Percentiles rank a stretch among this genome's conserved stretches.
Conservation (phyloP, 2,329 filamentous ascomycete species). For the Fusarium devonianum region DNA sequence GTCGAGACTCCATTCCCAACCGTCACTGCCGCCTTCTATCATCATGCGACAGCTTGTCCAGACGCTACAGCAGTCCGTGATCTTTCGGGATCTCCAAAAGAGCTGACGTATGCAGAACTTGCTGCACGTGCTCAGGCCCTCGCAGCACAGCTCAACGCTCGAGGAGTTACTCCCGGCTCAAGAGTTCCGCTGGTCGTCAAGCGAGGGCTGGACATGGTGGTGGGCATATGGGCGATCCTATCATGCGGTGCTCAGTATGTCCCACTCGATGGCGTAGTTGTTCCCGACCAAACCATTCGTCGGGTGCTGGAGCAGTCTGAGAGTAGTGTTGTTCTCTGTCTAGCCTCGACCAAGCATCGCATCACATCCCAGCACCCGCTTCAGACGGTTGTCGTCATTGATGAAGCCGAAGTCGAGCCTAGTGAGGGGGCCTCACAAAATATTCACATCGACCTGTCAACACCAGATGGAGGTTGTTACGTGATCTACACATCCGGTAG, state of each 20-base stretch:
- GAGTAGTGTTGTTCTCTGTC: slow-evolving; percentile 55
- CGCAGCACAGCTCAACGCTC: slow-evolving; percentile 48
- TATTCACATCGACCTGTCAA: slow-evolving; percentile 44
- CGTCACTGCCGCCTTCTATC: slow-evolving; percentile 49
- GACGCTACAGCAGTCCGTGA: slow-evolving; percentile 50
- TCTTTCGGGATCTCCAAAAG: slow-evolving; percentile 41
- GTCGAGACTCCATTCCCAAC: slow-evolving; percentile 48
- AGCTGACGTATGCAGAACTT: slow-evolving; percentile 56
- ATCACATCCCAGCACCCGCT: slow-evolving; percentile 39
- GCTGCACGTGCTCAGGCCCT: slow-evolving; percentile 52
- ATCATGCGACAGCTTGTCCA: slow-evolving; percentile 48
- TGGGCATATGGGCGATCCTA: slow-evolving; percentile 63
- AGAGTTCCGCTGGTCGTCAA: slow-evolving; percentile 63
- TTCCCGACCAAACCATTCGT: slow-evolving; percentile 55
- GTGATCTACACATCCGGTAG: slow-evolving; percentile 63
- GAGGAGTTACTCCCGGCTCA: slow-evolving; percentile 54
- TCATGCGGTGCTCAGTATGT: slow-evolving; percentile 66
- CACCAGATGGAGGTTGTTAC: slow-evolving; percentile 51
- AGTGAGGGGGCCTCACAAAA: slow-evolving; percentile 1
- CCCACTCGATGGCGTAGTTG: slow-evolving; percentile 63
- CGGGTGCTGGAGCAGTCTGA: slow-evolving; percentile 58
- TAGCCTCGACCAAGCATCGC: slow-evolving; percentile 49
- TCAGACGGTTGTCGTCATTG: slow-evolving; percentile 41
- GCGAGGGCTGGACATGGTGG: slow-evolving; percentile 63
- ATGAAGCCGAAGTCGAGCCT: slow-evolving; percentile 27